Conservation (phyloP, 2,329 filamentous ascomycete genomes). For the Verticillium nubilum region DNA sequence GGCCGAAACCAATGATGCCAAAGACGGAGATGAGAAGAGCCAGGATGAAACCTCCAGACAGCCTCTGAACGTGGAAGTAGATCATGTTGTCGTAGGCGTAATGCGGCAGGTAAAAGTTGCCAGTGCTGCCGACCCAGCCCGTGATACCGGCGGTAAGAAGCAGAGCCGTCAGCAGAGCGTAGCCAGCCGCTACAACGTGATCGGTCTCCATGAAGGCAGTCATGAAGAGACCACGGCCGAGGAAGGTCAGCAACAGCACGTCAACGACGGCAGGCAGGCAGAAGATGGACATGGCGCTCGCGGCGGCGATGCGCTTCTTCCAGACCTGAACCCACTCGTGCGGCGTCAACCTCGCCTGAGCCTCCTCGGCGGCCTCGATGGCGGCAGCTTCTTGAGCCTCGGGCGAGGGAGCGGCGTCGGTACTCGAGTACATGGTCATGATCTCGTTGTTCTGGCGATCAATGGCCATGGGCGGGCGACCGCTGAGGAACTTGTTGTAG, state of each 20-base stretch:
- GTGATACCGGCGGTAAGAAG: constrained; percentile 55
- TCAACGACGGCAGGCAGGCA: constrained; percentile 58
- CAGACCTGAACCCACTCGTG: constrained; percentile 11
- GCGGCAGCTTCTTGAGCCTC: background rate
- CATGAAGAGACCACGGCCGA: constrained; percentile 56
- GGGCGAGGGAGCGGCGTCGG: constrained; percentile 13
- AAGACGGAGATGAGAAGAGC: constrained; percentile 29
- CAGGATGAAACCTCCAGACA: constrained; percentile 43
- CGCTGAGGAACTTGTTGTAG: constrained; percentile 20
- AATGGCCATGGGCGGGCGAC: constrained; percentile 17
- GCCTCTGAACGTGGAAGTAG: constrained; percentile 32
- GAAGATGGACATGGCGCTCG: constrained; percentile 56
- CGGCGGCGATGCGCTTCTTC: constrained; percentile 30
- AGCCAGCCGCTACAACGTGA: constrained; percentile 45
- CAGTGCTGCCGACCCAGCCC: constrained; percentile 58
- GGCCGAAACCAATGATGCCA: constrained; percentile 44
- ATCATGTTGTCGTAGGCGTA: constrained; percentile 35
- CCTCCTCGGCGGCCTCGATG: background rate
- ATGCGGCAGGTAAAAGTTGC: constrained; percentile 52
- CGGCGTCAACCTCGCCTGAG: constrained; percentile 2
- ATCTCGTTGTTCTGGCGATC: constrained; percentile 20
- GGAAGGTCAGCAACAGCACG: constrained; percentile 51
- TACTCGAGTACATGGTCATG: constrained; percentile 27
- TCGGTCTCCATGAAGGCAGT: constrained; percentile 49
- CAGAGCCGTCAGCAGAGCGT: constrained; percentile 52